Evolutionary conservation across 2,329 filamentous ascomycete genomes (phyloP).

Genomic region (Teratosphaeria epicoccoides): DNA sequence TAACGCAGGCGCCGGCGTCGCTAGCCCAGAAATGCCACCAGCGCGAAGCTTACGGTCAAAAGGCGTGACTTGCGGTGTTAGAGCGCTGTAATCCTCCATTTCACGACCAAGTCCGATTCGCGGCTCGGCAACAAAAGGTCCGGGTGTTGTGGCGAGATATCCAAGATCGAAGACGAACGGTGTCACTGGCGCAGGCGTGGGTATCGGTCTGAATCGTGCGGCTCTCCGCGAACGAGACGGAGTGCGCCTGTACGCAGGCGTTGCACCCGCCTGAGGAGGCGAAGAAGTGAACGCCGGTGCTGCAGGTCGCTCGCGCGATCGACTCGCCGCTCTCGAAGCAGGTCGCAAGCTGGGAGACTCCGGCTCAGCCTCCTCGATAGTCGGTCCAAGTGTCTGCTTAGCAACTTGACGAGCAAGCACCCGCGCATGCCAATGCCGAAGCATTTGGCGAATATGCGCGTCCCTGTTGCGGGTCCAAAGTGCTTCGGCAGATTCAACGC

Average conservation of each 20-base stretch:
- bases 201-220: slow-evolving; percentile 20
- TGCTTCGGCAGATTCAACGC: slow-evolving; percentile 42
- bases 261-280: slow-evolving; percentile 11
- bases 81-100: slow-evolving; percentile 7
- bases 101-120: background rate
- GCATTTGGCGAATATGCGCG: slow-evolving; percentile 45
- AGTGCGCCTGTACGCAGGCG: slow-evolving; percentile 35
- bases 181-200: slow-evolving; percentile 20
- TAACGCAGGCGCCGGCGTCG: slow-evolving; percentile 6
- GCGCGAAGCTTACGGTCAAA: slow-evolving; percentile 29
- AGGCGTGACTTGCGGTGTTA: slow-evolving; percentile 29
- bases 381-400: slow-evolving; percentile 1
- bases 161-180: slow-evolving; percentile 21
- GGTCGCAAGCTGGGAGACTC: slow-evolving; percentile 23
- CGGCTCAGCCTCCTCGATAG: slow-evolving; percentile 10
- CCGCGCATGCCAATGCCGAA: slow-evolving; percentile 45
- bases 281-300: slow-evolving; percentile 5
- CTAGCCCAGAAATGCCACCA: slow-evolving; percentile 16
- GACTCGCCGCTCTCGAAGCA: slow-evolving; percentile 15
- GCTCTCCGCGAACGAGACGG: slow-evolving; percentile 25
- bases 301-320: slow-evolving; percentile 8
- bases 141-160: slow-evolving; percentile 20
- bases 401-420: slow-evolving; percentile 22
- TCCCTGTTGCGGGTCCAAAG: slow-evolving; percentile 43
- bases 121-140: slow-evolving; percentile 7